Evolutionary conservation across 306 rosid genomes (phyloP).

Genomic region (Trifolium fragiferum): DNA sequence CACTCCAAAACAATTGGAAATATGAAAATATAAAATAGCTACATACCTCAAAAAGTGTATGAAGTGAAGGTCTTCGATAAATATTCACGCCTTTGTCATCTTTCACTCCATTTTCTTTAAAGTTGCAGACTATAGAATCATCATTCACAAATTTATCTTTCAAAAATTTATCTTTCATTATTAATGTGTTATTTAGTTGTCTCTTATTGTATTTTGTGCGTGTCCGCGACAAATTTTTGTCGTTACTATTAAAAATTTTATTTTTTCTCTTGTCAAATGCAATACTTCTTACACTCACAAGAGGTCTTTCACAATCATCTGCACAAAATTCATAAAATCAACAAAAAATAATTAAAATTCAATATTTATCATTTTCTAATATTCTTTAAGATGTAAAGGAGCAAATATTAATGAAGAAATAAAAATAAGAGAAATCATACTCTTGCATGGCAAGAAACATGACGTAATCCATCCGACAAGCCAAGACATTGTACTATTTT

Average conservation of each 20-base stretch:
- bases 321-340: conserved; percentile 10
- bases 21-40: neutral
- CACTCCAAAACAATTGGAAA: neutral
- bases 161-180: too few relatives aligned
- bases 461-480: conserved; percentile 56
- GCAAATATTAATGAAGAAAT: neutral
- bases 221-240: too few relatives aligned
- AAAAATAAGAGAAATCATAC: conserved; percentile 38
- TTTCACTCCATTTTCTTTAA: too few relatives aligned
- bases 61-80: conserved; percentile 51
- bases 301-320: conserved; percentile 47
- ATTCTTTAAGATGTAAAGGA: neutral
- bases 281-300: conserved; percentile 39
- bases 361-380: neutral
- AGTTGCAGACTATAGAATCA: too few relatives aligned
- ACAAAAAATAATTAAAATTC: neutral
- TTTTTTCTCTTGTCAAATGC: conserved; percentile 36
- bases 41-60: conserved; percentile 72
- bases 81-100: conserved; percentile 32
- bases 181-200: too few relatives aligned
- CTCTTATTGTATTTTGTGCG: too few relatives aligned
- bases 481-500: conserved; percentile 48
- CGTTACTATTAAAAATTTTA: conserved; percentile 1
- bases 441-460: conserved; percentile 55
- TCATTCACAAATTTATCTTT: too few relatives aligned